Conservation (phyloP, 352 stramenopile genomes). For the Globisporangium iwayamae region DNA sequence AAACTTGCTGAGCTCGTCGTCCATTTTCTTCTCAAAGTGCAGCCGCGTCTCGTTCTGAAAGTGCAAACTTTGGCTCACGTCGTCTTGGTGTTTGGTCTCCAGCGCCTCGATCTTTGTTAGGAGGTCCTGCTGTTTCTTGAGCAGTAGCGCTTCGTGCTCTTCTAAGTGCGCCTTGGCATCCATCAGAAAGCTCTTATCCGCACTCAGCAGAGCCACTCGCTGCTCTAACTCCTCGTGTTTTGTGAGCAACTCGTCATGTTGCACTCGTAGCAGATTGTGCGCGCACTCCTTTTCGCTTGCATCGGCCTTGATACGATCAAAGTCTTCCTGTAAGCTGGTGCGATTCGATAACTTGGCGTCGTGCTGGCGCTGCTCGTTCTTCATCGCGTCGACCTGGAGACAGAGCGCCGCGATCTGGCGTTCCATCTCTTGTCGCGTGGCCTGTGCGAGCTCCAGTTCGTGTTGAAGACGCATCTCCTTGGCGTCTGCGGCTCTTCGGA, state of each 20-base stretch:
- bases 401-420: conserved; percentile 44
- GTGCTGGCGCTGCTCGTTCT: conserved; percentile 34
- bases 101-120: conserved; percentile 34
- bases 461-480: conserved; percentile 38
- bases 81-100: conserved; percentile 35
- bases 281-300: conserved; percentile 20
- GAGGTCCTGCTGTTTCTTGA: conserved; percentile 33
- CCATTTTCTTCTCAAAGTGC: conserved; percentile 65
- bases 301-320: conserved; percentile 33
- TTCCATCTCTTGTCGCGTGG: conserved; percentile 49
- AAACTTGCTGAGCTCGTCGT: conserved; percentile 62
- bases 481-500: conserved; percentile 25
- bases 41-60: conserved; percentile 56
- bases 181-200: conserved; percentile 62
- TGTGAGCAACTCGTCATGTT: conserved; percentile 23
- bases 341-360: conserved; percentile 27
- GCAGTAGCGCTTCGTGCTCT: conserved; percentile 39
- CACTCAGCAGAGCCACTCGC: conserved; percentile 37
- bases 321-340: conserved; percentile 27
- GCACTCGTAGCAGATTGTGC: conserved; percentile 13
- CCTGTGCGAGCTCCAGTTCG: conserved; percentile 49
- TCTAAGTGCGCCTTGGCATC: conserved; percentile 57
- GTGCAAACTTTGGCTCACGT: conserved; percentile 32
- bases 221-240: conserved; percentile 30
- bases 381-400: conserved; percentile 38